A percentile compares a stretch with the other conserved stretches of the same genome.
Conservation (phyloP, 768 basidiomycete species). For the Psilocybe subaeruginosa region DNA sequence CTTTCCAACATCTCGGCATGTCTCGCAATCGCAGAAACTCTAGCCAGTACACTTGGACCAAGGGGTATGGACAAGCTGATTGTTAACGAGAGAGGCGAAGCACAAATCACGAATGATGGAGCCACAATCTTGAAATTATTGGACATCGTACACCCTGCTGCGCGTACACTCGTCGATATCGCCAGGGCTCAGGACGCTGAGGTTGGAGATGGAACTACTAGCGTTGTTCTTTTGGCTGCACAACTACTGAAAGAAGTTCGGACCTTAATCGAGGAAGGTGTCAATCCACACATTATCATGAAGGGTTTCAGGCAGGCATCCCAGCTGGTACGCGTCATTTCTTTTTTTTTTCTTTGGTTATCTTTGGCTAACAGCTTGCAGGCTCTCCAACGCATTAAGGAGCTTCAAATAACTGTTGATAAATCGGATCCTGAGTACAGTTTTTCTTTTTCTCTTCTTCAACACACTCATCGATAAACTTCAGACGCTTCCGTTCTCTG, state of each 20-base stretch:
- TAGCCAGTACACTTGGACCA: slow-evolving; percentile 95
- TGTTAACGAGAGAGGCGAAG: slow-evolving; percentile 90
- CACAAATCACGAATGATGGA: slow-evolving; percentile 99
- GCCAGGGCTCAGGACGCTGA: slow-evolving; percentile 98
- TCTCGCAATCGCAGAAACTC: slow-evolving; percentile 88
- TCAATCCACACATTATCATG: slow-evolving; percentile 97
- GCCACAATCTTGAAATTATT: slow-evolving; percentile 97
- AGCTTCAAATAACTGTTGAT: slow-evolving; percentile 89
- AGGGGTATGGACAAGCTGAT: slow-evolving; percentile 99
- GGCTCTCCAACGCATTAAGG: slow-evolving; percentile 87
- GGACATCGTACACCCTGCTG: slow-evolving; percentile 98
- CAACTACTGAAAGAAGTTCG: slow-evolving; percentile 94
- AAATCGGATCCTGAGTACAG: slow-evolving; percentile 88
- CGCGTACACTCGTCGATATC: slow-evolving; percentile 97
- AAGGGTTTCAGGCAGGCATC: slow-evolving; percentile 92
- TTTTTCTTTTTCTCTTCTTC: slow-evolving; percentile 2
- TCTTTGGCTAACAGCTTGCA: slow-evolving; percentile 30
- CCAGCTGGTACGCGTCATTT: slow-evolving; percentile 64
- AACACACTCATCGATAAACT: slow-evolving; percentile 20
- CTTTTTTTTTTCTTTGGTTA: neutral
- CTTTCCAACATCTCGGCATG: slow-evolving; percentile 97
- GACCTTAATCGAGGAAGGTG: slow-evolving; percentile 92
- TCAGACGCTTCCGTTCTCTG: slow-evolving; percentile 89
- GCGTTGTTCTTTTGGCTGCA: slow-evolving; percentile 91
- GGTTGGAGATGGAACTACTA: slow-evolving; percentile 98